Evolutionary conservation across 2,329 filamentous ascomycete species (phyloP), one percentile per base, ranked within the genome.

Genomic region (Penicillium sp.): DNA sequence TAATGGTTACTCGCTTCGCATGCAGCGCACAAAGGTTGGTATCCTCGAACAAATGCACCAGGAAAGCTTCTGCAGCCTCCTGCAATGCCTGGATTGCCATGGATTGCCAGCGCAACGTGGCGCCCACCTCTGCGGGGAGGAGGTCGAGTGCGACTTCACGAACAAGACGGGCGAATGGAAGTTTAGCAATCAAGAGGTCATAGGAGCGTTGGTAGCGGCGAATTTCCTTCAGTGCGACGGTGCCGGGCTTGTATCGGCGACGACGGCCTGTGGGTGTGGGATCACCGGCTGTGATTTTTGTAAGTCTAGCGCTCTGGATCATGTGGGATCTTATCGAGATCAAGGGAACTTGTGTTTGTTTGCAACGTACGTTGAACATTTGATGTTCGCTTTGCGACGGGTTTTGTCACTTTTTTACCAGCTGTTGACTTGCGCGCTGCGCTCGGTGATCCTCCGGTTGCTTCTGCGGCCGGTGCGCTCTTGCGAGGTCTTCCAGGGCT

Each of bases 1-100:
- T 93, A 68, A 97, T 96, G 39, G 93, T 98, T 52, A 98, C 92
- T 73, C 93, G 84, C 80, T 96, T 97, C 60, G 93, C 95, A 77
- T 98, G 93, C 68, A 98, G 93, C 61, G 93, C 95, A 79, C 93
- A 97, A 43, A 98, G 84, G 79, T 98, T 97, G 63, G 91, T 91
- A 77, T 96, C 91, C 74, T 97, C 93, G 71, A 98, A 97, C n/a
- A 98, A 81, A 72, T 96, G 93, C 57, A 98, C 90, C 66, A 98
- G 83, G 77, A 96, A 98, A 5, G 93, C 93, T 79, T 98, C 93
- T n/a, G 93, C 86, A 14, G 93, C 91, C 81, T 98, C 93, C 77
- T 98, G 93, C 3, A 98, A 83, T 13, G 93, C 93, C 70, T 90
- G 86, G 69, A 98, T 95, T 51, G 95, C 93, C 68, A 96, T 93